phyloP scores from a whole-genome alignment of 768 basidiomycete genomes.

The Tremella yokohamensis region DNA sequence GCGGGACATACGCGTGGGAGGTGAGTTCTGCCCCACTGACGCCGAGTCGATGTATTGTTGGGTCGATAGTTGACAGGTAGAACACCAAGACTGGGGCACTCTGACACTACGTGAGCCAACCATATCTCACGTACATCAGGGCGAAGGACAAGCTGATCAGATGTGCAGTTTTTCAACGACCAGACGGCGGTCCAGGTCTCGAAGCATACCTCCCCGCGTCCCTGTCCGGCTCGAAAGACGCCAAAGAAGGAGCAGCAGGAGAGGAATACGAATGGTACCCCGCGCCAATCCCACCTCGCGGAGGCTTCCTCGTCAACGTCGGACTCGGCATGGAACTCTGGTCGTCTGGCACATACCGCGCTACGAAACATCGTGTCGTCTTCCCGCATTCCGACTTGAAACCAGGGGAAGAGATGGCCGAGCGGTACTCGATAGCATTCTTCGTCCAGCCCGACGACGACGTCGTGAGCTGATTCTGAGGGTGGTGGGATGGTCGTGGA shows the following conservation, averaged over 20 bases:
- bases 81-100: constrained; percentile 29
- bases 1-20: constrained; percentile 21
- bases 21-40: constrained; percentile 6
- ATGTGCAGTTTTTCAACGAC: constrained; percentile 19
- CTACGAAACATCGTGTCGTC: constrained; percentile 23
- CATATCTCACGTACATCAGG: too few relatives aligned
- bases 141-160: too few relatives aligned
- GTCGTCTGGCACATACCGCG: constrained; percentile 21
- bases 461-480: constrained; percentile 8
- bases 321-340: constrained; percentile 26
- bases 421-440: constrained; percentile 20
- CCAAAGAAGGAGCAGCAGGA: neutral
- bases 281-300: constrained; percentile 20
- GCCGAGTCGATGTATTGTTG: too few relatives aligned
- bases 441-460: constrained; percentile 29
- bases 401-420: constrained; percentile 6
- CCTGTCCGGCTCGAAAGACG: neutral
- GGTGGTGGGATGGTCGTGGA: neutral
- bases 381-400: constrained; percentile 8
- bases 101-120: constrained; percentile 16
- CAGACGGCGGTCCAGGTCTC: constrained; percentile 17
- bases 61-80: neutral
- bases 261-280: constrained; percentile 14
- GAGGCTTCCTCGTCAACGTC: constrained; percentile 23
- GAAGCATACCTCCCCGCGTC: constrained; percentile 22